These are phyloP conservation scores for Phalaenopsis equestris DNA, from an alignment of 106 monocot genomes.

Conservation along the genomic window DNA sequence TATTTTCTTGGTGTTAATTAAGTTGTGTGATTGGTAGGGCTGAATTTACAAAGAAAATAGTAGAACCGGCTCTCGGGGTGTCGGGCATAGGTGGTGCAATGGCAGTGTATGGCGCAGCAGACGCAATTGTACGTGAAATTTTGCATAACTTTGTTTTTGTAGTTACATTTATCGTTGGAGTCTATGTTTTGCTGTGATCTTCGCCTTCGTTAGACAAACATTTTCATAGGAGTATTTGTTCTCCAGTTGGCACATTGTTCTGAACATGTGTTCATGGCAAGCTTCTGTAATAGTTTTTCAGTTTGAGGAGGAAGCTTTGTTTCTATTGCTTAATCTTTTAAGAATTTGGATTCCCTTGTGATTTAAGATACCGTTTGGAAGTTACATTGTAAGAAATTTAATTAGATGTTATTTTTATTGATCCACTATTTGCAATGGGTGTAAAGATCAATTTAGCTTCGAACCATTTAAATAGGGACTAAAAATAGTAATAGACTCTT, in stretches of 20 bases:
- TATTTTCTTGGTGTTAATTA: background rate
- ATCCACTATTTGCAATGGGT: no score
- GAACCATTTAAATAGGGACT: no score
- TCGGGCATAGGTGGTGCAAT: slow-evolving; percentile 94
- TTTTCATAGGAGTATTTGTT: background rate
- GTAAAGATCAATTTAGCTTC: no score
- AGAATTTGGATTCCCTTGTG: background rate
- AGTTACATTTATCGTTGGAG: background rate
- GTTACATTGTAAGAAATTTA: background rate
- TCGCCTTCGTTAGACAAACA: background rate
- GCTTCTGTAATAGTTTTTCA: no score
- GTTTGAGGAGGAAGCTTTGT: no score
- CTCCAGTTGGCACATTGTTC: background rate
- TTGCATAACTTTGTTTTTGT: background rate
- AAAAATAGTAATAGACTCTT: no score
- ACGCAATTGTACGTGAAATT: slow-evolving; percentile 61
- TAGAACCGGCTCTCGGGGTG: slow-evolving; percentile 77
- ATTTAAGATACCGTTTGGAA: background rate
- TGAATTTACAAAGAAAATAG: slow-evolving; percentile 83
- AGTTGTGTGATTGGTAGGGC: slow-evolving; percentile 37
- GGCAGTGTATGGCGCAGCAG: slow-evolving; percentile 81
- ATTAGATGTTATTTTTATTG: background rate
- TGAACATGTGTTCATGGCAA: background rate
- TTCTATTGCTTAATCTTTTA: background rate
- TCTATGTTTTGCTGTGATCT: background rate